phyloP scores from a whole-genome alignment of 371 early-diverging fungal genomes.

The Mortierella sp. region DNA sequence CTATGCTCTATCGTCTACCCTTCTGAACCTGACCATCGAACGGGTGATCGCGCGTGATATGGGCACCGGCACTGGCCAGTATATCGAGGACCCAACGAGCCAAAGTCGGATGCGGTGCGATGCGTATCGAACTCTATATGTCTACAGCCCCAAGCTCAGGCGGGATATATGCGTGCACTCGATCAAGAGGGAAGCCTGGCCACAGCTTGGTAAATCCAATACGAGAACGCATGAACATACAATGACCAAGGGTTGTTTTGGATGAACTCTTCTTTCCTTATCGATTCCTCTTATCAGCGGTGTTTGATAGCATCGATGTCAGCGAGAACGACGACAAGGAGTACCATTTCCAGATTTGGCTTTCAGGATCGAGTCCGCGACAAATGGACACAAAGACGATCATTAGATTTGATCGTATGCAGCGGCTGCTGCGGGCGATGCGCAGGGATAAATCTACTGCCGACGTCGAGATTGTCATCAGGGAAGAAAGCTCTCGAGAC shows the following conservation, averaged over 20 bases:
- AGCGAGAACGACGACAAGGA: constrained; percentile 19
- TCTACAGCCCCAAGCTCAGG: constrained; percentile 36
- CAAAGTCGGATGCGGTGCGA: constrained; percentile 14
- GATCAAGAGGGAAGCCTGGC: constrained; percentile 16
- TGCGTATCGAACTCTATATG: constrained; percentile 31
- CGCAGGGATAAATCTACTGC: constrained; percentile 22
- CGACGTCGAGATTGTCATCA: constrained; percentile 30
- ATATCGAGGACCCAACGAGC: constrained; percentile 10
- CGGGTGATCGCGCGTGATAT: constrained; percentile 5
- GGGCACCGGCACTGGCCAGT: not conserved
- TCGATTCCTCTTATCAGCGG: constrained; percentile 10
- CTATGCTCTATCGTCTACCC: constrained; percentile 9
- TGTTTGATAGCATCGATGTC: constrained; percentile 22
- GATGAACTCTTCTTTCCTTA: too few relatives aligned
- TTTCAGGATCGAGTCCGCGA: constrained; percentile 27
- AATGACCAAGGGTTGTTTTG: too few relatives aligned
- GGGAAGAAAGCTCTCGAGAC: not conserved
- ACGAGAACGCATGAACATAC: too few relatives aligned
- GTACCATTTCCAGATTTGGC: constrained; percentile 47
- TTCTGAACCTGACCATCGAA: constrained; percentile 19
- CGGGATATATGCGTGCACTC: constrained; percentile 34
- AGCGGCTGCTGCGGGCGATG: constrained; percentile 18
- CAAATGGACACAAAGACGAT: constrained; percentile 24
- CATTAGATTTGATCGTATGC: constrained; percentile 3
- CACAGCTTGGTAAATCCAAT: constrained; percentile 23